These are phyloP conservation scores for Ceratocystis ficicola DNA, from an alignment of 2,329 filamentous ascomycete species.

Conservation along the genomic window DNA sequence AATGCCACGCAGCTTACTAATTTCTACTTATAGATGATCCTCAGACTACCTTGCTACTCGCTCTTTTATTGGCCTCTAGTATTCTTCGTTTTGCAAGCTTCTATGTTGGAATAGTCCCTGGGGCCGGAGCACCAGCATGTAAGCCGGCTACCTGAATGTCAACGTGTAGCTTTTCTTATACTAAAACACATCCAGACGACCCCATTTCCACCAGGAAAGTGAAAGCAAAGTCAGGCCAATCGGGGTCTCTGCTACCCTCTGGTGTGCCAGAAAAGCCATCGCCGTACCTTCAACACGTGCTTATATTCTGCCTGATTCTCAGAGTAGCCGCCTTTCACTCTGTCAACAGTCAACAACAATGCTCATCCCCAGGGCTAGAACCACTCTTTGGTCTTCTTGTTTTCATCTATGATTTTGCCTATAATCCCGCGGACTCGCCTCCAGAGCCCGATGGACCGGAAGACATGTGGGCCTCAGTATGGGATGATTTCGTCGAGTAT, in stretches of 20 bases:
- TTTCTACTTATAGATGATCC: slow-evolving; percentile 19
- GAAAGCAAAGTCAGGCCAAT: background rate
- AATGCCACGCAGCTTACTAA: background rate
- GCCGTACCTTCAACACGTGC: slow-evolving; percentile 34
- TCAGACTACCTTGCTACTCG: slow-evolving; percentile 27
- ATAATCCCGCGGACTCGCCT: background rate
- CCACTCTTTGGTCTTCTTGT: slow-evolving; percentile 25
- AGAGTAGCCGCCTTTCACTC: slow-evolving; percentile 39
- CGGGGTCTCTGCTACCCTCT: slow-evolving; percentile 18
- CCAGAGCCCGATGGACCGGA: slow-evolving; percentile 29
- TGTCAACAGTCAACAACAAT: slow-evolving; percentile 39
- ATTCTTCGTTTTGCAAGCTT: slow-evolving; percentile 25
- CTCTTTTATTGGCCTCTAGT: slow-evolving; percentile 36
- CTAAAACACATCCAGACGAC: slow-evolving; percentile 14
- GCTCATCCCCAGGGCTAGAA: slow-evolving; percentile 39
- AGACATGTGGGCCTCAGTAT: slow-evolving; percentile 38
- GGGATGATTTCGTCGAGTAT: slow-evolving; percentile 40
- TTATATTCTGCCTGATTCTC: slow-evolving; percentile 36
- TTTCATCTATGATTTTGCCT: slow-evolving; percentile 20
- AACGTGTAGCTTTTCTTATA: background rate
- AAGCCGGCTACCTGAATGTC: background rate
- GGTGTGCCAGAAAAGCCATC: slow-evolving; percentile 37
- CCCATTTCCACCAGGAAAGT: slow-evolving; percentile 3
- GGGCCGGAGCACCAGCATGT: slow-evolving; percentile 26
- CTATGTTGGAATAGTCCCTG: slow-evolving; percentile 23